Evolutionary conservation across 129 eudicot species (phyloP).

Genomic region (Flaveria ramosissima): DNA sequence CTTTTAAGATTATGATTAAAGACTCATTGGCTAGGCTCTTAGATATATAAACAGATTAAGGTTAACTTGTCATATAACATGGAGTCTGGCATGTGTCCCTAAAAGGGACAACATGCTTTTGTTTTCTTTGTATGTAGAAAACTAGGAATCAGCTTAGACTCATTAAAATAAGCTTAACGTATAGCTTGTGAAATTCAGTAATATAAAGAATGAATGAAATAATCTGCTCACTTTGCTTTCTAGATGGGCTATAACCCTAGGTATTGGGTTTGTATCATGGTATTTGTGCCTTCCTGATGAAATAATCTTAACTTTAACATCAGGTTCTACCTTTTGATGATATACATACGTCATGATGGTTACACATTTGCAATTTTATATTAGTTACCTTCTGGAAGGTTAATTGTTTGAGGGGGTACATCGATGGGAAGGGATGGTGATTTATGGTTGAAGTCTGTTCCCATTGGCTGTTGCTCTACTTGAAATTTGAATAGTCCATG

Average conservation of each 20-base stretch:
- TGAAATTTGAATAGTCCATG: not conserved
- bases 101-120: not conserved
- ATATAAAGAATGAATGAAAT: too few species aligned
- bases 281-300: not conserved
- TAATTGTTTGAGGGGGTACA: not conserved
- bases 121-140: not conserved
- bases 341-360: not conserved
- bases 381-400: not conserved
- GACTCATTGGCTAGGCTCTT: not conserved
- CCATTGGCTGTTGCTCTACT: not conserved
- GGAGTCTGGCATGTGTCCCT: too few species aligned
- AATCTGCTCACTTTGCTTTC: not conserved
- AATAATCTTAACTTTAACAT: not conserved
- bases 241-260: not conserved
- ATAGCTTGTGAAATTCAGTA: slow-evolving; percentile 14
- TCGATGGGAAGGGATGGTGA: not conserved
- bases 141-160: not conserved
- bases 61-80: too few species aligned
- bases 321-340: not conserved
- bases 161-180: not conserved
- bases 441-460: not conserved
- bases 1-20: not conserved
- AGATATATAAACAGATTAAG: not conserved
- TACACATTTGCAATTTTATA: not conserved
- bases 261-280: not conserved